Conservation (phyloP, 176 grass and related monocot species). For the Eragrostis nindensis region DNA sequence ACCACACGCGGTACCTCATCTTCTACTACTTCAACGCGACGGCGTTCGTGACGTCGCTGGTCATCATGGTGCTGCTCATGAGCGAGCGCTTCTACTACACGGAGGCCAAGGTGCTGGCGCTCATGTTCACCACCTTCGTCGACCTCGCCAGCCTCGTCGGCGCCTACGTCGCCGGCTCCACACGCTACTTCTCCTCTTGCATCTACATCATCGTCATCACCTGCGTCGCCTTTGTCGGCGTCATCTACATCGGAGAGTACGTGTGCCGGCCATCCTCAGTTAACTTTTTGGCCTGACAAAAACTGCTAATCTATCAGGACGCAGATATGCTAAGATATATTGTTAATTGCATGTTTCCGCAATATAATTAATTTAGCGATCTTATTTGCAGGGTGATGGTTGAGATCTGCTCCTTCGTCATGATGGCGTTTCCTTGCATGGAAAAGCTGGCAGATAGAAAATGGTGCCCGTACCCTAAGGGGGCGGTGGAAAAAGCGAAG, state of each 20-base stretch:
- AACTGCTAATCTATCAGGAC: too few relatives aligned
- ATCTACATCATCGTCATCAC: slow-evolving; percentile 53
- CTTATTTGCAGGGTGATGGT: too few relatives aligned
- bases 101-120: slow-evolving; percentile 36
- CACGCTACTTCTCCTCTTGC: not conserved
- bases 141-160: slow-evolving; percentile 50
- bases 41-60: slow-evolving; percentile 49
- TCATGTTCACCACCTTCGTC: slow-evolving; percentile 38
- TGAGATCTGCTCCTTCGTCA: too few relatives aligned
- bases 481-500: too few relatives aligned
- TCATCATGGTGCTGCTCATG: slow-evolving; percentile 50
- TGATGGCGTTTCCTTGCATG: too few relatives aligned
- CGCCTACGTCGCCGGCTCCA: slow-evolving; percentile 48
- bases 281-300: too few relatives aligned
- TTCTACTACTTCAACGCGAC: slow-evolving; percentile 57
- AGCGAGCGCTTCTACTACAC: slow-evolving; percentile 46
- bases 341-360: too few relatives aligned
- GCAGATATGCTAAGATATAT: too few relatives aligned
- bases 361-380: too few relatives aligned
- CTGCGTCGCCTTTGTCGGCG: slow-evolving; percentile 15
- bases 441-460: too few relatives aligned
- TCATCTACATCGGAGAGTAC: slow-evolving; percentile 44
- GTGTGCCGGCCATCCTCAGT: too few relatives aligned
- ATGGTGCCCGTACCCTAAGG: too few relatives aligned
- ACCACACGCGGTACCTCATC: not conserved